These are phyloP conservation scores for Tolypocladium capitatum DNA, from an alignment of 2,329 filamentous ascomycete species.

Conservation along the genomic window DNA sequence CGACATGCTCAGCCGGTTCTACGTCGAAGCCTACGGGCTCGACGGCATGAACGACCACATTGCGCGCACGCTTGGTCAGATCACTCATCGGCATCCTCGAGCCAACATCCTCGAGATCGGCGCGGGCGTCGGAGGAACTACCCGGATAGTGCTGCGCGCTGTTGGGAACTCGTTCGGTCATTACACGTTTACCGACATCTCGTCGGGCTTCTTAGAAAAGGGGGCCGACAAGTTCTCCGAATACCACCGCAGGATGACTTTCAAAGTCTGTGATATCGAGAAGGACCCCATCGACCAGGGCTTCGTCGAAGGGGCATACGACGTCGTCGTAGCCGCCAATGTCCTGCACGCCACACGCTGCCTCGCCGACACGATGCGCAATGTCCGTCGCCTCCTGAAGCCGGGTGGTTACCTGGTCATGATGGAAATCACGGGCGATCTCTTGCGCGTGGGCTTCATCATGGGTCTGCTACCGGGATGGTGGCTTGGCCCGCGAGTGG, in stretches of 20 bases:
- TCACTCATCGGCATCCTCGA: not conserved
- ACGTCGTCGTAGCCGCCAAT: not conserved
- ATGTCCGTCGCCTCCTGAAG: conserved; percentile 4
- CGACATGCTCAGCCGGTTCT: conserved; percentile 13
- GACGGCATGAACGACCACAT: not conserved
- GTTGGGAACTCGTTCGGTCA: not conserved
- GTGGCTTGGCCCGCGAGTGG: not conserved
- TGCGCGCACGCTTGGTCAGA: not conserved
- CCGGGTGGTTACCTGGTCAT: conserved; percentile 4
- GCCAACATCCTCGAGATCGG: not conserved
- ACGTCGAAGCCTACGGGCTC: conserved; percentile 2
- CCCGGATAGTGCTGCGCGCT: not conserved
- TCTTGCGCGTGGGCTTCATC: conserved; percentile 1
- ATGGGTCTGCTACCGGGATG: not conserved
- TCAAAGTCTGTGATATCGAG: not conserved
- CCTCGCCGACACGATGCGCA: not conserved
- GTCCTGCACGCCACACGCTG: not conserved
- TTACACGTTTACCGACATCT: not conserved
- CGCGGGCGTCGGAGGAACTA: not conserved
- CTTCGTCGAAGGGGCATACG: not conserved
- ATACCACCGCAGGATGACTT: not conserved
- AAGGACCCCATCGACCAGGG: not conserved
- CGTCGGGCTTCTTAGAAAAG: not conserved
- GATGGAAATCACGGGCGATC: conserved; percentile 3
- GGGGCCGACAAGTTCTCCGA: not conserved